Evolutionary conservation across 176 grass and related monocot species (phyloP).

Genomic region (Zoysia japonica): DNA sequence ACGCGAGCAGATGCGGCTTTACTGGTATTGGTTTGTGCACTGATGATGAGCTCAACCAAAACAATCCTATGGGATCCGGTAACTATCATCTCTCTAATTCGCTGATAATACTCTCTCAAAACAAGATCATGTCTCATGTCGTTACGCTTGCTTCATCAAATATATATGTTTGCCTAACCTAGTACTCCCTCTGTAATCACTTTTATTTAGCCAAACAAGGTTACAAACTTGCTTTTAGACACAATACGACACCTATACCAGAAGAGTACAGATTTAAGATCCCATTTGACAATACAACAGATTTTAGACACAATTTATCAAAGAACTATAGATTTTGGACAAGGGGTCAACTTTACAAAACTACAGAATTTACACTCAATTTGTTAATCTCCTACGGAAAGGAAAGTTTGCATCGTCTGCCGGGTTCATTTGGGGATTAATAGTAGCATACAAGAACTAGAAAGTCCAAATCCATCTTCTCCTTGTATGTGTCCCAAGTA

Average conservation of each 20-base stretch:
- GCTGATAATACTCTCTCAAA: background rate
- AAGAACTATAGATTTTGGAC: too few species aligned
- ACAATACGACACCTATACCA: too few species aligned
- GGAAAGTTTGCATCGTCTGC: too few species aligned
- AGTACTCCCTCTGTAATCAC: background rate
- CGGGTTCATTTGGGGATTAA: too few species aligned
- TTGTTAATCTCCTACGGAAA: too few species aligned
- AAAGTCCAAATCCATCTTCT: slow-evolving; percentile 20
- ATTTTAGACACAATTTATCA: too few species aligned
- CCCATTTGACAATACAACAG: too few species aligned
- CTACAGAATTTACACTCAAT: too few species aligned
- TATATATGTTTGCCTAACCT: background rate
- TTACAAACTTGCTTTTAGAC: background rate
- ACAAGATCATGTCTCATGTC: background rate
- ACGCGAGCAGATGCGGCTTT: background rate
- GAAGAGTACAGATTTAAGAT: too few species aligned
- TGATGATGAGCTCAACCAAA: background rate
- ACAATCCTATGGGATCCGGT: background rate
- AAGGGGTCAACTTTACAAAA: too few species aligned
- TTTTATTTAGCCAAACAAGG: background rate
- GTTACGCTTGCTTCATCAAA: background rate
- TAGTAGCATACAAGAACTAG: too few species aligned
- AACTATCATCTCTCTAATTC: background rate
- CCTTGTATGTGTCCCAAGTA: background rate
- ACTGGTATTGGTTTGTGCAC: background rate